A percentile compares a stretch with the other conserved stretches of the same genome.
Evolutionary conservation across 1,284 basidiomycete genomes (phyloP).

Genomic region (Trametes versicolor): DNA sequence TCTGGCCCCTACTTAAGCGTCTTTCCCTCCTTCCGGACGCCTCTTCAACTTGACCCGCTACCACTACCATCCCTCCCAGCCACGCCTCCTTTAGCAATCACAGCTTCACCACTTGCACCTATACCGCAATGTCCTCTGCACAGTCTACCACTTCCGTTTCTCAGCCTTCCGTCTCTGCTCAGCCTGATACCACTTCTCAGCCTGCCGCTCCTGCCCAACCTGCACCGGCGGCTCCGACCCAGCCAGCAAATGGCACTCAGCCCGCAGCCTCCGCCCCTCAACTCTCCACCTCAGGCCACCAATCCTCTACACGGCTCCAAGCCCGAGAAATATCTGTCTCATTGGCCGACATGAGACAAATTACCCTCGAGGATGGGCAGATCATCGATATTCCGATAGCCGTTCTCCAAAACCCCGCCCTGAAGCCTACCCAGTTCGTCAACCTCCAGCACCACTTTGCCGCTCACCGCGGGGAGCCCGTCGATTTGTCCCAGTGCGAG

Average conservation of each 20-base stretch:
- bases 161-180: neutral
- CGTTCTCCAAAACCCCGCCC: slow-evolving; percentile 22
- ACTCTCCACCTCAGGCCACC: too few species aligned
- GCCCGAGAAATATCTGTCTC: neutral
- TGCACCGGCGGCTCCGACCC: too few species aligned
- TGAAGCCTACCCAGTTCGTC: slow-evolving; percentile 25
- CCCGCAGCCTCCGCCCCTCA: neutral
- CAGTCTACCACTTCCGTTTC: neutral
- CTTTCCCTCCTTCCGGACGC: neutral
- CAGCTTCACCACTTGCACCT: neutral
- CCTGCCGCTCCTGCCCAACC: too few species aligned
- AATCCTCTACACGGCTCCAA: neutral
- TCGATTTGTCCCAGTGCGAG: slow-evolving; percentile 21
- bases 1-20: slow-evolving; percentile 1
- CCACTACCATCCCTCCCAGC: slow-evolving; percentile 5
- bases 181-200: neutral
- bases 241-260: too few species aligned
- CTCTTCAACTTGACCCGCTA: slow-evolving; percentile 3
- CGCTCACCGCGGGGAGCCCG: neutral
- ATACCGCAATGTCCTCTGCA: slow-evolving; percentile 15
- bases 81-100: neutral
- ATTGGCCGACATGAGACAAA: slow-evolving; percentile 16
- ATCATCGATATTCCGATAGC: slow-evolving; percentile 26
- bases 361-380: slow-evolving; percentile 24
- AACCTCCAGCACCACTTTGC: slow-evolving; percentile 30